These are phyloP conservation scores for Capsicum rhomboideum DNA, from an alignment of 257 asterid genomes.

Conservation along the genomic window DNA sequence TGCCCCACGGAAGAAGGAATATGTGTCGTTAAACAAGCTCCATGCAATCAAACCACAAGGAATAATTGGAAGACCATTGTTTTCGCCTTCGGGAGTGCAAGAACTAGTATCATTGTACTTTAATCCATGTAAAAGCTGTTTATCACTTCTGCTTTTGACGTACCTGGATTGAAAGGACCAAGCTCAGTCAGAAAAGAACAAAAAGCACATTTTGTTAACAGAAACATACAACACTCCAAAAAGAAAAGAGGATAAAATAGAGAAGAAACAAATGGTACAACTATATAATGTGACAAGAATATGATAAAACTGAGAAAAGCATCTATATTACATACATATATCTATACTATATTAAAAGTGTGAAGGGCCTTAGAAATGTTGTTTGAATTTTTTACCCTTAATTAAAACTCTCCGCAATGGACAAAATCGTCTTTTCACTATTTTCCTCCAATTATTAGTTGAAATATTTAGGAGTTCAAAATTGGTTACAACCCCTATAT, in stretches of 20 bases:
- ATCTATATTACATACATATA: not conserved
- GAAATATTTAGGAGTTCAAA: too few relatives aligned
- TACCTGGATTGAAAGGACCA: conserved; percentile 34
- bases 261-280: not conserved
- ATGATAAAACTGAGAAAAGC: not conserved
- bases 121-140: conserved; percentile 54
- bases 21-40: conserved; percentile 77
- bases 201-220: not conserved
- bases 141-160: conserved; percentile 67
- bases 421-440: too few relatives aligned
- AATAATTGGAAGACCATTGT: conserved; percentile 54
- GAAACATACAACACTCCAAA: not conserved
- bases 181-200: conserved; percentile 3
- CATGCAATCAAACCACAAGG: conserved; percentile 84
- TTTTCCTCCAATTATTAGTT: too few relatives aligned
- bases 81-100: conserved; percentile 53
- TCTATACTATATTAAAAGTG: too few relatives aligned
- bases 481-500: too few relatives aligned
- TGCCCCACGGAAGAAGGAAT: conserved; percentile 44
- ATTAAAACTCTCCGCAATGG: too few relatives aligned
- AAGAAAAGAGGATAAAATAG: not conserved
- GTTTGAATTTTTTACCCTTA: too few relatives aligned
- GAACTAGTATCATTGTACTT: conserved; percentile 35
- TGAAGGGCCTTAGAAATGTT: too few relatives aligned
- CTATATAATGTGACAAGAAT: not conserved